Base-by-base conservation (phyloP, 1,284 basidiomycete species). In the Leccinum holopus region DNA sequence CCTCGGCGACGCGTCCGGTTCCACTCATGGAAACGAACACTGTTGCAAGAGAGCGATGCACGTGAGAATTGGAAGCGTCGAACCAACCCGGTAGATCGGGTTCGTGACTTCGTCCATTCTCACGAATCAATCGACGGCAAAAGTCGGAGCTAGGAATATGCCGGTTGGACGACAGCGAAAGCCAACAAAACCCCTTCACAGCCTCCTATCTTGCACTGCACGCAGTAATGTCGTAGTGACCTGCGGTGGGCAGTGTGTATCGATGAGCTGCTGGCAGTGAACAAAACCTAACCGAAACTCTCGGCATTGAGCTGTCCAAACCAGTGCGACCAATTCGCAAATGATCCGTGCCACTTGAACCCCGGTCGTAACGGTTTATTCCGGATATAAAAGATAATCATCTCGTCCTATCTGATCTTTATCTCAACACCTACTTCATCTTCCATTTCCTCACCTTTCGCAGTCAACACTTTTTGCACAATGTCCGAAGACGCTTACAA, bases 251-350 rank as follows among this genome's bases (percentile, higher is more conserved):
- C 61, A 41, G 35, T 60, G 57, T 39, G 30, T 32, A 18, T 49
- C 18, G 44, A 37, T 28, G 59, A 58, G 37, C 39, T 28, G 14
- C 14, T 37, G 6, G 37, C 37, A 7, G 37, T 37, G 41, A 18
- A 32, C 21, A n/a, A 35, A 0, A 5, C 49, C 18, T 28, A 47
- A 11, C 18, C 53, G 52, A 35, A 47, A 41, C 39, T 21, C 28
- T 16, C 8, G 44, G 21, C 44, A 18, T 30, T 18, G 12, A 32
- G 16, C 44, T 57, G 44, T 61, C 39, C 59, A 59, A 63, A 63
- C 55, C 61, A 25, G 66, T 67, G 65, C 51, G 14, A 37, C 25
- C 39, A 51, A 54, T 47, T 41, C 56, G 52, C 21, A 35, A 57
- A 1, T 55, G 62, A 7, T 12, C 39, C 39, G 39, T 37, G 39